Evolutionary conservation across 2,329 filamentous ascomycete genomes (phyloP), one percentile per base, ranked within the genome.

Genomic region (Stemphylium lycopersici): DNA sequence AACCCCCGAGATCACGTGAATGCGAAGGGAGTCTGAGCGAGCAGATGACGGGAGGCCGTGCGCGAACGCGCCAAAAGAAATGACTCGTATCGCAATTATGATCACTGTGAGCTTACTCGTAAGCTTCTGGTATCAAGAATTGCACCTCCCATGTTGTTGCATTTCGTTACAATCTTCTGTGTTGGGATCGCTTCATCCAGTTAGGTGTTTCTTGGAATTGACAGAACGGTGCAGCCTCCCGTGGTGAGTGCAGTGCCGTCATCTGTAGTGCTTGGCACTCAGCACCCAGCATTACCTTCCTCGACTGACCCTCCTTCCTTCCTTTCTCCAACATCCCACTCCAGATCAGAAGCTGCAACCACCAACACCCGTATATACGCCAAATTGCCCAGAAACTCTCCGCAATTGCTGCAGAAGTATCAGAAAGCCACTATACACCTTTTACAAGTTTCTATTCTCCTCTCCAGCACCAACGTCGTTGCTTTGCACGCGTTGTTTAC

Each of bases 401-500:
- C 8, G 12, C 57, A 49, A 41, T 3, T 32, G 6, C 31, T 44
- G 24, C 42, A 32, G 46, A 48, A 47, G 13, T 34, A 38, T 48
- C 15, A 12, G 37, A 36, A 22, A 44, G 46, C 34, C 15, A 29
- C n/a, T 10, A 40, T 12, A 46, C 31, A 31, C 24, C 42, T 48
- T 29, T 36, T 20, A 7, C 16, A 24, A 32, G 13, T 44, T 34
- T 47, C 16, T 24, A 18, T 24, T 40, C 24, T 15, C n/a, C 15
- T 46, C 26, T 34, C 12, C 36, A 29, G 20, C 33, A 3, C 32
- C 34, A 33, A 24, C 18, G 43, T 34, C 45, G 38, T 44, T 43
- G 15, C 22, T 53, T 49, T 55, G 57, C 55, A 63, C 63, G 61
- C 62, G 54, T 62, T 67, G 63, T 67, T 65, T 66, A 60, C 63